Evolutionary conservation across 2,329 filamentous ascomycete genomes (phyloP), one percentile per base, ranked within the genome.

Genomic region (Neopestalotiopsis clavispora): DNA sequence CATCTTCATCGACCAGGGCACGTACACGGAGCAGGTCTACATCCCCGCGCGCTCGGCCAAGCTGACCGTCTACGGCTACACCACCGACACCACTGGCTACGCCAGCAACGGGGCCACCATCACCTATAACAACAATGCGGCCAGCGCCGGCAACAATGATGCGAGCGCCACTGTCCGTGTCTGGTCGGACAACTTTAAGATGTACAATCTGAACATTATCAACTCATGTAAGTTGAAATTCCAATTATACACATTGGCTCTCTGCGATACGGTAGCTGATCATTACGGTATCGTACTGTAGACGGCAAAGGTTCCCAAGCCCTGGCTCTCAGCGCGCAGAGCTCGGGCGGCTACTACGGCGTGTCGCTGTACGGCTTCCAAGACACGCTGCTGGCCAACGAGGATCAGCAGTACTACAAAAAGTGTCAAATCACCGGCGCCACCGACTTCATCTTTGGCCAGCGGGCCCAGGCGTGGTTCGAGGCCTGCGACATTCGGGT

Each of bases 1-100:
- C 74, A 89, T 92, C 78, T 92, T 91, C 80, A 87, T 92, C 77
- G 76, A 87, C 73, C 77, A 84, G 30, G 89, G 89, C 9, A 89
- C 86, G 45, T 91, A 91, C 82, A 80, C 78, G 2, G 89, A 91
- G 75, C 89, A 90, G 74, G 87, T 90, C 56, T 85, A 84, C 72
- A 82, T 91, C 58, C 78, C 83, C 3, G 71, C 77, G 0, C 82
- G 86, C 61, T 78, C 78, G 13, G 85, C 84, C 1, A 78, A 82
- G 45, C 79, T 90, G 56, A 86, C 84, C 61, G 84, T 90, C 69
- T 88, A 89, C 73, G 90, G 90, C 20, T 86, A 87, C 74, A 91
- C 90, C 1, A 75, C 79, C 38, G 82, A 87, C 70, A 85, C 85
- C 4, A 77, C 81, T 10, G 79, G 80, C 17, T 91, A 91, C 76